Base-by-base conservation (phyloP, 2,329 filamentous ascomycete species). In the Penicillium janthinellum region DNA sequence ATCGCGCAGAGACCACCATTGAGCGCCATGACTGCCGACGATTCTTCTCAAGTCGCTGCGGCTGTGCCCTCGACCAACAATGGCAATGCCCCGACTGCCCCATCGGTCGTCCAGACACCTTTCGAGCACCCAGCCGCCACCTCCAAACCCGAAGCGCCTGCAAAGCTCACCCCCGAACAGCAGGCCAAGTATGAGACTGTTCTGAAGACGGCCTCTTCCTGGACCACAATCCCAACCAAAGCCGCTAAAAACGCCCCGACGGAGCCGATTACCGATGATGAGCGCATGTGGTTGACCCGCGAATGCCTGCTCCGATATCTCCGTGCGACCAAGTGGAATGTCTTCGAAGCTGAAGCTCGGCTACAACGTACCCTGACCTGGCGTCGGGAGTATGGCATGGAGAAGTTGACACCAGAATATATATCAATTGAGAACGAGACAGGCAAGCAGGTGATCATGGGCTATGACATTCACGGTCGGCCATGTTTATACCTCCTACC, bases 381-480 rank as follows among this genome's bases (percentile, higher is more conserved):
- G 95, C 87, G 95, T 49, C 86, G 94, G 57, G 92, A 96, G 72
- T 99, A 96, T 72, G 92, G 92, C 50, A 83, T 96, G 58, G 86
- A 90, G 61, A 87, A 85, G 55, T 73, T 78, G 57, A 93, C 91
- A 0, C 83, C 90, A 10, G 93, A 97, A 8, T 90, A 96, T 78
- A 94, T 98, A 71, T 92, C 90, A 0, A 87, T 90, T 12, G 95
- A 99, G 81, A 96, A 97, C 76, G 92, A 94, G 80, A 98, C 94
- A 10, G 95, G 95, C 67, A 99, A 99, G 82, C 94, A 98, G 77
- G 84, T 96, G 59, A 83, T 96, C 59, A 77, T 95, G 20, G 95
- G 95, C 44, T 99, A 88, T 77, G 95, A 99, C 79, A 90, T 89
- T 60, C 82, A 91, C 61, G 90, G 85, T 52, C 84, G 94, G n/a